These are phyloP conservation scores for Sphaerulina populicola DNA, from an alignment of 2,329 filamentous ascomycete genomes.

Conservation along the genomic window DNA sequence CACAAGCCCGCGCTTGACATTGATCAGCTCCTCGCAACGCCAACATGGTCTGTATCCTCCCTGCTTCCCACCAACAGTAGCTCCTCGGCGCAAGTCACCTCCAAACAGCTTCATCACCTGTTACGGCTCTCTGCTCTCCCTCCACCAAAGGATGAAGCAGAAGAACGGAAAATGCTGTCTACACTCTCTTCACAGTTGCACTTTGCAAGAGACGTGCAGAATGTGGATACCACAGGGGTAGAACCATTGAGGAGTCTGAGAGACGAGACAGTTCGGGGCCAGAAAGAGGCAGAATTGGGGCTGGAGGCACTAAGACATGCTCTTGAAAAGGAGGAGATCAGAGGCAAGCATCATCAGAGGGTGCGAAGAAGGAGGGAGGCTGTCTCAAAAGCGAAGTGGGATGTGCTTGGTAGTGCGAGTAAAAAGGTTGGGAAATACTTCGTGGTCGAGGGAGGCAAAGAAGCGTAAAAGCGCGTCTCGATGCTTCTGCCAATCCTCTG, in stretches of 20 bases:
- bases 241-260: slow-evolving; percentile 69
- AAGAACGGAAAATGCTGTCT: slow-evolving; percentile 62
- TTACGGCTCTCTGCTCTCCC: slow-evolving; percentile 84
- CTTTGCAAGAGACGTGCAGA: slow-evolving; percentile 81
- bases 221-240: slow-evolving; percentile 64
- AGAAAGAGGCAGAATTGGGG: slow-evolving; percentile 51
- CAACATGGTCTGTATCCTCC: slow-evolving; percentile 75
- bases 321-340: slow-evolving; percentile 52
- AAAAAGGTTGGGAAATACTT: slow-evolving; percentile 65
- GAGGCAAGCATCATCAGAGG: slow-evolving; percentile 47
- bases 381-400: slow-evolving; percentile 56
- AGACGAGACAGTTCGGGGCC: slow-evolving; percentile 60
- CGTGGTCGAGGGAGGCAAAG: slow-evolving; percentile 58
- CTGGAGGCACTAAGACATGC: slow-evolving; percentile 50
- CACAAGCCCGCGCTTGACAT: slow-evolving; percentile 21
- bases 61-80: slow-evolving; percentile 50
- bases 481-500: too few species aligned
- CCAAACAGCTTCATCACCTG: slow-evolving; percentile 68
- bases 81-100: slow-evolving; percentile 45
- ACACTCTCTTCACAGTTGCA: slow-evolving; percentile 69
- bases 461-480: slow-evolving; percentile 13
- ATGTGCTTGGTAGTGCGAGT: slow-evolving; percentile 59
- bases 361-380: slow-evolving; percentile 43
- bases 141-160: slow-evolving; percentile 51
- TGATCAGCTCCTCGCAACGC: slow-evolving; percentile 50